These are phyloP conservation scores for Brassica rapa DNA, from an alignment of 345 rosid genomes.

Conservation along the genomic window DNA sequence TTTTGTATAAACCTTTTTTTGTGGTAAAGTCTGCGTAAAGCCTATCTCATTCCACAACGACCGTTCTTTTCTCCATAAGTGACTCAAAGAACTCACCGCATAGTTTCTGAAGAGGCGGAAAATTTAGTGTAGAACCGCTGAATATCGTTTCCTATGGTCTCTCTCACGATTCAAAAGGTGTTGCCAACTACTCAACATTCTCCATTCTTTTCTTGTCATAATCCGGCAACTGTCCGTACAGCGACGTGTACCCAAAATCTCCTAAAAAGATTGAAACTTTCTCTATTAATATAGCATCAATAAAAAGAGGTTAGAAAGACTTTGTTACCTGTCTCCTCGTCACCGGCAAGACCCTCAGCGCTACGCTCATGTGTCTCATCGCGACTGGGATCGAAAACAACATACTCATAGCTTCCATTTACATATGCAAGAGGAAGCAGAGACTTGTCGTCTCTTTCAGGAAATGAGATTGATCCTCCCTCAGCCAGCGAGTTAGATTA, in stretches of 20 bases:
- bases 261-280: constrained; percentile 35
- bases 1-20: constrained; percentile 17
- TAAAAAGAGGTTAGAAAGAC: no score
- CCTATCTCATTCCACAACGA: constrained; percentile 45
- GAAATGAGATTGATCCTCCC: constrained; percentile 30
- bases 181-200: constrained; percentile 26
- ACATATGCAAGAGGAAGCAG: constrained; percentile 59
- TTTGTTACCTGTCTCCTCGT: constrained; percentile 49
- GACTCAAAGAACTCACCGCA: constrained; percentile 75
- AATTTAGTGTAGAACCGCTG: constrained; percentile 74
- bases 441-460: constrained; percentile 50
- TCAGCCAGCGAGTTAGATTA: constrained; percentile 26
- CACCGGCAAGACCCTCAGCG: constrained; percentile 40
- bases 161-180: constrained; percentile 52
- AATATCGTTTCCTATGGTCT: constrained; percentile 86
- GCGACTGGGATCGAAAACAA: constrained; percentile 64
- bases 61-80: constrained; percentile 67
- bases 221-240: constrained; percentile 71
- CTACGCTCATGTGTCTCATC: constrained; percentile 56
- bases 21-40: not conserved
- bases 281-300: not conserved
- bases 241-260: constrained; percentile 63
- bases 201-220: constrained; percentile 48
- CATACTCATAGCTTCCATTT: constrained; percentile 80
- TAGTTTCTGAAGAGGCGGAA: constrained; percentile 75